Evolutionary conservation across 345 rosid genomes (phyloP).

Genomic region (Murraya paniculata): DNA sequence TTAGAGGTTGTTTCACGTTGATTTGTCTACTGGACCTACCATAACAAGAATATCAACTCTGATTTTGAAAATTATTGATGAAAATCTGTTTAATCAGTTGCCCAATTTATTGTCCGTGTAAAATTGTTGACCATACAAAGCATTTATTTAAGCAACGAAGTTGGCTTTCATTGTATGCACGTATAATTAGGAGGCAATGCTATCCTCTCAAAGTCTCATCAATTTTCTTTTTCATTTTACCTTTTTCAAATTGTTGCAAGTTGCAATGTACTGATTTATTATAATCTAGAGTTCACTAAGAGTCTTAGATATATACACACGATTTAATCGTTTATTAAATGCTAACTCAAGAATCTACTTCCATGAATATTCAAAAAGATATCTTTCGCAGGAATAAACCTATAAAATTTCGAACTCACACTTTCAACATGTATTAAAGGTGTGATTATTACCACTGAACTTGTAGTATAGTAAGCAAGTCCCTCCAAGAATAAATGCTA

Average conservation of each 20-base stretch:
- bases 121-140: background rate
- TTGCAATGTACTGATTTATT: too few relatives aligned
- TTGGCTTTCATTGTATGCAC: background rate
- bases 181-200: background rate
- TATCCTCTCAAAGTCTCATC: background rate
- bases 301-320: too few relatives aligned
- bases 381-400: fast-evolving
- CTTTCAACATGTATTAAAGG: too few relatives aligned
- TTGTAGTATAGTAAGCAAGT: too few relatives aligned
- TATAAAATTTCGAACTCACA: too few relatives aligned
- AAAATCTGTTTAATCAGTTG: background rate
- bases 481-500: too few relatives aligned
- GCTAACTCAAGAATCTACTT: too few relatives aligned
- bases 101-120: background rate
- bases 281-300: too few relatives aligned
- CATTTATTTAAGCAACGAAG: background rate
- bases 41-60: background rate
- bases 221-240: too few relatives aligned
- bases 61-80: background rate
- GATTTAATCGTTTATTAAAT: too few relatives aligned
- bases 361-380: fast-evolving
- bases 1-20: background rate
- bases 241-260: too few relatives aligned
- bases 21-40: background rate
- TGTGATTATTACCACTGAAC: too few relatives aligned